These are phyloP conservation scores for Ganoderma multipileum DNA, from an alignment of 1,284 basidiomycete species.

Conservation along the genomic window DNA sequence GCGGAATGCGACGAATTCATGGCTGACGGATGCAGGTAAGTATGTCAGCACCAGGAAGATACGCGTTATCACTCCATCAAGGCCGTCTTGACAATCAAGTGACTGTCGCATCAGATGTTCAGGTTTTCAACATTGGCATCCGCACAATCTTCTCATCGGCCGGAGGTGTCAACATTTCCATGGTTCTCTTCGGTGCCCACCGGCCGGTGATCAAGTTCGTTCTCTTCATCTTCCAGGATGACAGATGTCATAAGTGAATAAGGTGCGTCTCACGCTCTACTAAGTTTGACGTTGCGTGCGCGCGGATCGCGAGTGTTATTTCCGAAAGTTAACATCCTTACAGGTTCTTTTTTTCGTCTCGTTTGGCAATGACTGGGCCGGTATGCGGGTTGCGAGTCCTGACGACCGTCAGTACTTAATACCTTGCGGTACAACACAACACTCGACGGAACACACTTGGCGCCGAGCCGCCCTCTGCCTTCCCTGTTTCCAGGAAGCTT, in stretches of 20 bases:
- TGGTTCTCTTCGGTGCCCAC: not conserved
- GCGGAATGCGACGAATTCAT: not conserved
- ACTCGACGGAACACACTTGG: not conserved
- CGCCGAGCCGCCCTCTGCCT: not conserved
- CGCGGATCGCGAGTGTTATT: not conserved
- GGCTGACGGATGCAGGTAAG: not conserved
- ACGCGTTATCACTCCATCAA: not conserved
- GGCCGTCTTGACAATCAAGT: not conserved
- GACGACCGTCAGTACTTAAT: not conserved
- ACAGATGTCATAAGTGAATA: conserved; percentile 9
- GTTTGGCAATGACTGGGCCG: not conserved
- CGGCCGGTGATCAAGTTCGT: conserved; percentile 10
- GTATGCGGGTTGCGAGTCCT: no score
- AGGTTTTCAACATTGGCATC: not conserved
- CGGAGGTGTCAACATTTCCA: not conserved
- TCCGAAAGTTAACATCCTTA: not conserved
- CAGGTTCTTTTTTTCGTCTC: not conserved
- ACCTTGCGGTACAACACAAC: not conserved
- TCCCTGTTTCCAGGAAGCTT: not conserved
- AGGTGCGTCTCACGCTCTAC: conserved; percentile 3
- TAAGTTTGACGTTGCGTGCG: not conserved
- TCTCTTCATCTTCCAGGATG: conserved; percentile 3
- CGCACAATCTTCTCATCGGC: not conserved
- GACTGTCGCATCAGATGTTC: not conserved
- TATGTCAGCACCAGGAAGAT: not conserved